These are phyloP conservation scores for Aspergillus avenaceus DNA, from an alignment of 495 filamentous ascomycete species.

Conservation along the genomic window DNA sequence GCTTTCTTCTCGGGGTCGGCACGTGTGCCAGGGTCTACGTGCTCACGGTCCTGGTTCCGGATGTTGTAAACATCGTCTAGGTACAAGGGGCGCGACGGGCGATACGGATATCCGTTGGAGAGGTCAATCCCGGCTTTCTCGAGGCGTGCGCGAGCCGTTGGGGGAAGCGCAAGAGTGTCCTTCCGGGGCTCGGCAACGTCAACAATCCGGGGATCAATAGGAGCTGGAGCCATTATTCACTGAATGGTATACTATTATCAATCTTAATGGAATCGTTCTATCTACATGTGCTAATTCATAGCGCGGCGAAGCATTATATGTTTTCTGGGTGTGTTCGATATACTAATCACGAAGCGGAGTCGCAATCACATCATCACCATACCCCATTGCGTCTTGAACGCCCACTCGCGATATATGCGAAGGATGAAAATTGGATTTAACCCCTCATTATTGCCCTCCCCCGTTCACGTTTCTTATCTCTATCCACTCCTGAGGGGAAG, in stretches of 20 bases:
- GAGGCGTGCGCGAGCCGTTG: conserved; percentile 48
- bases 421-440: neutral
- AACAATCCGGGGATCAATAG: conserved; percentile 56
- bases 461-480: conserved; percentile 8
- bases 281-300: too few relatives aligned
- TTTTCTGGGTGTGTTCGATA: neutral
- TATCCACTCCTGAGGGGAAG: neutral
- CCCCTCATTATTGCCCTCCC: conserved; percentile 5
- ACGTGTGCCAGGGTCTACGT: conserved; percentile 58
- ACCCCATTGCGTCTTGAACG: conserved; percentile 17
- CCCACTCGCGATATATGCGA: neutral
- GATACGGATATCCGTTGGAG: conserved; percentile 62
- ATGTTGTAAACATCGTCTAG: conserved; percentile 63
- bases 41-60: conserved; percentile 51
- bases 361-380: conserved; percentile 39
- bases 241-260: conserved; percentile 13
- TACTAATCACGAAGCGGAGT: too few relatives aligned
- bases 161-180: conserved; percentile 56
- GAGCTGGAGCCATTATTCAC: conserved; percentile 36
- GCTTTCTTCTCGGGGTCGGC: conserved; percentile 66
- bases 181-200: conserved; percentile 59
- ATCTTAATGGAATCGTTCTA: conserved; percentile 14
- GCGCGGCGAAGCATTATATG: too few relatives aligned
- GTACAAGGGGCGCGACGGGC: conserved; percentile 60
- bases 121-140: conserved; percentile 63